Conservation (phyloP, 192 early-diverging fungal genomes). For the Diversispora epigaea region DNA sequence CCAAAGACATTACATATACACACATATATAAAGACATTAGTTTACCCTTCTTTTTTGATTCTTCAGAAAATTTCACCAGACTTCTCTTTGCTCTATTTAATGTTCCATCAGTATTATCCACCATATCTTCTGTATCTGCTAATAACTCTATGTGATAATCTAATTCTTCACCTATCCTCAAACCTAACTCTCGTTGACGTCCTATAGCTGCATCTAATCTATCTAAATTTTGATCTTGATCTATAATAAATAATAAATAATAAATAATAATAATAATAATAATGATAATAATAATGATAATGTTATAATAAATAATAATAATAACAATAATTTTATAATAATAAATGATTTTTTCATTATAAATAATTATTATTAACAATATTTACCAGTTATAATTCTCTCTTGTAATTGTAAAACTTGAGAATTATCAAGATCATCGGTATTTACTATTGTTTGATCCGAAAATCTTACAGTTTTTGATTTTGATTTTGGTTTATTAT, state of each 20-base stretch:
- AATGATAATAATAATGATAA: conserved; percentile 2
- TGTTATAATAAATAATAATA: background rate
- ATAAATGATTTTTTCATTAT: no score
- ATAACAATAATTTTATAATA: no score
- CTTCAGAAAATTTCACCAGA: conserved; percentile 51
- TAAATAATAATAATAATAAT: background rate
- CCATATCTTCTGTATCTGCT: conserved; percentile 67
- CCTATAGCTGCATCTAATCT: conserved; percentile 55
- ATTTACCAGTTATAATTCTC: conserved; percentile 63
- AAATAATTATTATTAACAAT: no score
- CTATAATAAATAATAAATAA: conserved; percentile 36
- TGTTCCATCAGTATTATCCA: conserved; percentile 55
- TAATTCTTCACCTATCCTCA: conserved; percentile 74
- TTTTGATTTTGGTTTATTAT: conserved; percentile 23
- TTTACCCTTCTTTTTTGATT: conserved; percentile 57
- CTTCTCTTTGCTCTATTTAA: conserved; percentile 48
- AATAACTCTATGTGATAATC: conserved; percentile 67
- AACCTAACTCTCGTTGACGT: conserved; percentile 69
- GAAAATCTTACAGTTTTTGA: conserved; percentile 40
- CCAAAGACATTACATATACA: background rate
- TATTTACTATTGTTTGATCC: conserved; percentile 43
- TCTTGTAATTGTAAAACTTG: conserved; percentile 64
- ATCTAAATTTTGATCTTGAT: conserved; percentile 78
- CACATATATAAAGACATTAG: background rate
- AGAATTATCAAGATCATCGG: conserved; percentile 44